Base-by-base conservation (phyloP, 495 filamentous ascomycete species). In the Parmelia sp. region DNA sequence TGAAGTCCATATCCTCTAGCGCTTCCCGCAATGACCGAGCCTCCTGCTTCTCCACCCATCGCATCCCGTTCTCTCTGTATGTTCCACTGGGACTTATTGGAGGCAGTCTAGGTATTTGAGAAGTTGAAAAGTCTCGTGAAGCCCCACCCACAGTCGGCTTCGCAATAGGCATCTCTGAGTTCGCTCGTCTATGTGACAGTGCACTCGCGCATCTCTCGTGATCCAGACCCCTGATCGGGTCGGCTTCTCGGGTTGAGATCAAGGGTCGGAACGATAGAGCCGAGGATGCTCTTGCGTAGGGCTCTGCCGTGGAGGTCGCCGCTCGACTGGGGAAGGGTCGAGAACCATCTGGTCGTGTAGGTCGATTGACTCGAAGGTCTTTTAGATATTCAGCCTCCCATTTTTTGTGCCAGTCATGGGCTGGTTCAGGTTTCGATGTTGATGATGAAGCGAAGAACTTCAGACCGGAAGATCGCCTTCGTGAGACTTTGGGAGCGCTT, bases 11-110 rank as follows among this genome's bases (percentile, higher is more conserved):
- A 68, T 89, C 87, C 64, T 92, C 84, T 76, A 96, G 82, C 19
- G 91, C 92, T 72, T 88, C 83, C 10, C 90, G 84, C 53, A 96
- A 71, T 10, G 88, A 87, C 31, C 84, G 79, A 2, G 89, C 89
- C 72, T 96, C 91, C 71, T 93, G 88, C 71, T 88, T 90, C 74
- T 96, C 92, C 79, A 92, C 88, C 81, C 89, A 90, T 61, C 92
- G 80, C 69, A 88, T 85, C 19, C 86, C 87, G 61, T 83, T 87
- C 77, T 96, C 91, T 25, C 86, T 86, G 75, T 96, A 96, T 4
- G 81, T 82, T 27, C 83, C 80, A 47, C 76, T 84, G 15, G 85
- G 82, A 66, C 8, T 69, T 61, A 21, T 70, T 69, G 23, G 71
- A 74, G 42, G 73, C 70, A 10, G 69, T 57, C 73, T 29, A 4